Evolutionary conservation across 1,139 yeast genomes (phyloP).

Genomic region (Nematodospora anomalae): DNA sequence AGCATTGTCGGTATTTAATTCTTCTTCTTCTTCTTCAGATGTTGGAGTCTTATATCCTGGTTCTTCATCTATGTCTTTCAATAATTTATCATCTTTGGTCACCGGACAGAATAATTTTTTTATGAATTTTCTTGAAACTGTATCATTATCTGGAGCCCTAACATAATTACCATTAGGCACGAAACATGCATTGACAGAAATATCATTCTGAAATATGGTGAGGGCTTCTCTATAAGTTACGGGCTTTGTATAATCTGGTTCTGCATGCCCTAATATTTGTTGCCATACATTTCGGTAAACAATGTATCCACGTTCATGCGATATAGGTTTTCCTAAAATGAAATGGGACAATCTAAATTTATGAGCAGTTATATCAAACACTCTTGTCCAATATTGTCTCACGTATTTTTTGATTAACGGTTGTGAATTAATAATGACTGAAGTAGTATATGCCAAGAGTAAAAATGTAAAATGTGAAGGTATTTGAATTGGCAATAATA

Average conservation of each 20-base stretch:
- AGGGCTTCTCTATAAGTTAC: slow-evolving; percentile 50
- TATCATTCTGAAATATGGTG: slow-evolving; percentile 41
- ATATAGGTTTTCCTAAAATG: slow-evolving; percentile 64
- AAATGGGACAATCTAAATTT: slow-evolving; percentile 75
- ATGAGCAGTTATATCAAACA: slow-evolving; percentile 57
- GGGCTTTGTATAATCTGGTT: slow-evolving; percentile 64
- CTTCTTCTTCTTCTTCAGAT: slow-evolving; percentile 31
- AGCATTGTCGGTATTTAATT: slow-evolving; percentile 49
- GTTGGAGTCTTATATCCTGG: slow-evolving; percentile 21
- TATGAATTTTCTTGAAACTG: slow-evolving; percentile 63
- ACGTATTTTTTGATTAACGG: slow-evolving; percentile 34
- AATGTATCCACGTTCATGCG: slow-evolving; percentile 73
- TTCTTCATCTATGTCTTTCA: slow-evolving; percentile 12
- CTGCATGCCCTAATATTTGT: slow-evolving; percentile 33
- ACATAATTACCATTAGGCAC: slow-evolving; percentile 78
- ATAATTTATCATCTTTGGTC: slow-evolving; percentile 69
- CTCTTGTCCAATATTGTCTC: slow-evolving; percentile 59
- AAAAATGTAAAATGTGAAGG: slow-evolving; percentile 14
- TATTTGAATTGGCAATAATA: slow-evolving; percentile 29
- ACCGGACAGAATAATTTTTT: slow-evolving; percentile 77
- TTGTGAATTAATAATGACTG: slow-evolving; percentile 14
- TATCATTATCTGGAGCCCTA: slow-evolving; percentile 85
- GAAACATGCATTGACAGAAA: slow-evolving; percentile 49
- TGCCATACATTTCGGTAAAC: slow-evolving; percentile 55
- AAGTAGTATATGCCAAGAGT: slow-evolving; percentile 11